Base-by-base conservation (phyloP, 306 rosid genomes). In the Canavalia gladiata region DNA sequence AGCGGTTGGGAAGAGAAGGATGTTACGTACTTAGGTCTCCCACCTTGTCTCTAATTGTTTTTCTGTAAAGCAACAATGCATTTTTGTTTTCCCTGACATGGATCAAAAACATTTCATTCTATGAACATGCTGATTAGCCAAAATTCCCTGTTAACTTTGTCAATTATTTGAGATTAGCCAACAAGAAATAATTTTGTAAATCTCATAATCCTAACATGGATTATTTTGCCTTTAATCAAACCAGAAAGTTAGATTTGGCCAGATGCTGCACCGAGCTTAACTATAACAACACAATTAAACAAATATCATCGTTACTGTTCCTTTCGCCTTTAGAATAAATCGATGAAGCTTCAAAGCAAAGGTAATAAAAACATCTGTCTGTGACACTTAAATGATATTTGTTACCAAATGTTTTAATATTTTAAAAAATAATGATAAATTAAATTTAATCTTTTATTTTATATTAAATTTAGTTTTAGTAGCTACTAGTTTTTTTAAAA, bases 1-100 rank as follows among this genome's bases (percentile, higher is more conserved):
- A 47, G 62, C 9, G 47, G 72, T 34, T 39, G 72, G 69, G 67
- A n/a, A 78, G 88, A 81, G 68, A 76, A 80, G 80, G 81, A 81
- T 80, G 47, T 73, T 18, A 18, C 25, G 25, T 18, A 18, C 25
- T 18, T 42, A 68, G 69, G 79, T 81, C 82, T 72, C 45, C 49
- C 6, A 37, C 63, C 54, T 28, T 70, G 37, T 65, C 6, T 5
- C 45, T 31, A 35, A 55, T 73, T 73, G 6, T 37, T 28, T 74
- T 28, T 28, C 34, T 74, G 42, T 42, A 11, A n/a, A 43, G 77
- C 35, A 52, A 72, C 9, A 9, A 18, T 35, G 50, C 9, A 35
- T 72, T 72, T 72, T 28, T 28, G 49, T 54, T 34, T 52, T 35
- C 49, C 46, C 3, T 41, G 28, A 28, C 28, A 70, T 49, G 59